phyloP scores from a whole-genome alignment of 345 rosid genomes.

The Syzygium aromaticum region DNA sequence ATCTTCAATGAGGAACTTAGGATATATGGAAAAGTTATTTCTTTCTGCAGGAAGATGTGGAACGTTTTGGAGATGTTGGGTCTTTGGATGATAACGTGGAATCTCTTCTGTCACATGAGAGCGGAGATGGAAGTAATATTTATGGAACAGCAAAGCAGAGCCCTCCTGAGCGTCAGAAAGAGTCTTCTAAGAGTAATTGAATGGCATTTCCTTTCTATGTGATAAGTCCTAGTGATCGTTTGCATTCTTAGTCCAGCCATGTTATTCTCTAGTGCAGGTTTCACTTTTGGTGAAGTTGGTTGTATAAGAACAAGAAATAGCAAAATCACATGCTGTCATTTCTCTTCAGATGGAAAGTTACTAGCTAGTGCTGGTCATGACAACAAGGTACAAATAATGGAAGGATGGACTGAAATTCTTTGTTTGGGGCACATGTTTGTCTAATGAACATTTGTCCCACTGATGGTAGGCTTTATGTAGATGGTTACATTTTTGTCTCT shows the following conservation, averaged over 20 bases:
- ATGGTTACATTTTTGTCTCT: neutral
- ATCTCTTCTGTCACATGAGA: constrained; percentile 42
- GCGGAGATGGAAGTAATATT: constrained; percentile 34
- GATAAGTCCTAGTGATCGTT: neutral
- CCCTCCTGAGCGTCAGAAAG: constrained; percentile 33
- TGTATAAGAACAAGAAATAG: constrained; percentile 46
- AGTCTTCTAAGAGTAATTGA: constrained; percentile 37
- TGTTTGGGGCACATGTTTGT: neutral
- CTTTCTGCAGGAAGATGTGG: constrained; percentile 52
- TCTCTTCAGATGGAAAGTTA: constrained; percentile 69
- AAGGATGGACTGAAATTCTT: neutral
- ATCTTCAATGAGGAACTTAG: neutral
- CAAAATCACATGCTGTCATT: constrained; percentile 74
- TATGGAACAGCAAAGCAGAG: constrained; percentile 39
- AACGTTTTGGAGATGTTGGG: constrained; percentile 39
- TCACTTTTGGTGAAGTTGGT: constrained; percentile 51
- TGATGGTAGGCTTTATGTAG: neutral
- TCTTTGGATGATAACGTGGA: constrained; percentile 54
- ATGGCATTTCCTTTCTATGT: neutral
- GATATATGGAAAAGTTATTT: neutral
- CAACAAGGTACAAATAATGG: constrained; percentile 35
- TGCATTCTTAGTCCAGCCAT: neutral
- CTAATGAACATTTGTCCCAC: neutral
- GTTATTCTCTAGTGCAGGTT: constrained; percentile 21
- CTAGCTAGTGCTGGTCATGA: constrained; percentile 73